A percentile compares a stretch with the other conserved stretches of the same genome.
These are phyloP conservation scores for Phialophora tarda DNA, from an alignment of 2,329 filamentous ascomycete species.

Conservation along the genomic window DNA sequence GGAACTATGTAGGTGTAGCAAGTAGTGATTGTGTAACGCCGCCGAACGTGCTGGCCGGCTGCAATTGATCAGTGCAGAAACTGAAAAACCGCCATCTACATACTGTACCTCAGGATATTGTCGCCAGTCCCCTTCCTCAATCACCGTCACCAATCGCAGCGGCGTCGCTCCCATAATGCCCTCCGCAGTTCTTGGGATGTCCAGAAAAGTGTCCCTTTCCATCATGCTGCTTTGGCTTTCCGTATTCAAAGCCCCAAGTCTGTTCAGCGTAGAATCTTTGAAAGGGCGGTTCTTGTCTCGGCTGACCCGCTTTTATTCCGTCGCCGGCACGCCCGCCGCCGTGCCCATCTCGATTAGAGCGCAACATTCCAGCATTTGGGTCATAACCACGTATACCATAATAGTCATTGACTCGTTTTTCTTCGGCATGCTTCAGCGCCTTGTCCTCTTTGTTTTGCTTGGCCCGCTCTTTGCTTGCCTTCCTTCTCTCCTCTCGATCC, in stretches of 20 bases:
- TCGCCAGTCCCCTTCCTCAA: background rate
- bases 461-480: conserved; percentile 19
- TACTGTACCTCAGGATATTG: background rate
- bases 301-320: background rate
- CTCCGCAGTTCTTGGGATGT: conserved; percentile 2
- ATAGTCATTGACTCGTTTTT: conserved; percentile 45
- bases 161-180: background rate
- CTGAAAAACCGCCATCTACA: background rate
- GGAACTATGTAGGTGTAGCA: background rate
- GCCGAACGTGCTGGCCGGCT: background rate
- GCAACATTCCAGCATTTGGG: conserved; percentile 34
- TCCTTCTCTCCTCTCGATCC: conserved; percentile 12
- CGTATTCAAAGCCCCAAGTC: conserved; percentile 28
- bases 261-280: conserved; percentile 13
- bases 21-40: background rate
- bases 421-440: conserved; percentile 30
- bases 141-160: background rate
- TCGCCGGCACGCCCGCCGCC: background rate
- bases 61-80: background rate
- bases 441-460: conserved; percentile 24
- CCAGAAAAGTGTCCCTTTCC: conserved; percentile 4
- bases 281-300: background rate
- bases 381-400: conserved; percentile 31
- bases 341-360: conserved; percentile 8
- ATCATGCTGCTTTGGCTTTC: conserved; percentile 6